Conservation (phyloP, 768 basidiomycete genomes). For the Kwoniella sp. region DNA sequence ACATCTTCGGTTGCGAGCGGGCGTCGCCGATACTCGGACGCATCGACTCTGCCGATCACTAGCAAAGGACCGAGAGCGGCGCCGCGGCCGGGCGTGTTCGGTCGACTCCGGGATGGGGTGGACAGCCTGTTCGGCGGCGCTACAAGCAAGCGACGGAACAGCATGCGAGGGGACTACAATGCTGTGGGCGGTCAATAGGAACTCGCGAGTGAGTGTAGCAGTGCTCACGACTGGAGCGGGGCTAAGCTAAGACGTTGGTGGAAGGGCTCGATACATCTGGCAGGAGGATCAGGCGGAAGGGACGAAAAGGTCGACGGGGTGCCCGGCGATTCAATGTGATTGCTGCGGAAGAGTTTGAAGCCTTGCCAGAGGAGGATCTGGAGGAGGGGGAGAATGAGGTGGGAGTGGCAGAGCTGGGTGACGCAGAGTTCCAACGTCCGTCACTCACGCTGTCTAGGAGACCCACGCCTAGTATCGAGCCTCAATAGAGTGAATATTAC, state of each 20-base stretch:
- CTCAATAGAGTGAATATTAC: conserved; percentile 1
- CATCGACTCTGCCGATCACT: conserved; percentile 29
- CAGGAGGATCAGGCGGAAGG: neutral
- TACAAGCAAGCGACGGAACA: conserved; percentile 10
- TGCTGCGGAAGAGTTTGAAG: conserved; percentile 31
- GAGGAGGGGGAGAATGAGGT: conserved; percentile 3
- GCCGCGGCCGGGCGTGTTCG: conserved; percentile 11
- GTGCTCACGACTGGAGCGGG: too few species aligned
- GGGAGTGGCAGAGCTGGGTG: neutral
- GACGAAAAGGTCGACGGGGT: neutral
- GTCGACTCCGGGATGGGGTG: conserved; percentile 1
- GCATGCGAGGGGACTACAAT: conserved; percentile 31
- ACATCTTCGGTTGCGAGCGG: conserved; percentile 22
- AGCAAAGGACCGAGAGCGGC: conserved; percentile 28
- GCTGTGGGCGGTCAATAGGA: conserved; percentile 43
- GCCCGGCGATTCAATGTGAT: conserved; percentile 14
- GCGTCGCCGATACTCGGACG: conserved; percentile 13
- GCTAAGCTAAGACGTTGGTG: too few species aligned
- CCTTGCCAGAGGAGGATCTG: conserved; percentile 7
- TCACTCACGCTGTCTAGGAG: neutral
- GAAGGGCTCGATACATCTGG: neutral
- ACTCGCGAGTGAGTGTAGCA: conserved; percentile 44
- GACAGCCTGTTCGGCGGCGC: conserved; percentile 14
- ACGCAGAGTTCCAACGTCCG: conserved; percentile 6
- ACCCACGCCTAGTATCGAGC: conserved; percentile 10